Evolutionary conservation across 2,329 filamentous ascomycete genomes (phyloP), one percentile per base, ranked within the genome.

Genomic region (Xylaria arbuscula): DNA sequence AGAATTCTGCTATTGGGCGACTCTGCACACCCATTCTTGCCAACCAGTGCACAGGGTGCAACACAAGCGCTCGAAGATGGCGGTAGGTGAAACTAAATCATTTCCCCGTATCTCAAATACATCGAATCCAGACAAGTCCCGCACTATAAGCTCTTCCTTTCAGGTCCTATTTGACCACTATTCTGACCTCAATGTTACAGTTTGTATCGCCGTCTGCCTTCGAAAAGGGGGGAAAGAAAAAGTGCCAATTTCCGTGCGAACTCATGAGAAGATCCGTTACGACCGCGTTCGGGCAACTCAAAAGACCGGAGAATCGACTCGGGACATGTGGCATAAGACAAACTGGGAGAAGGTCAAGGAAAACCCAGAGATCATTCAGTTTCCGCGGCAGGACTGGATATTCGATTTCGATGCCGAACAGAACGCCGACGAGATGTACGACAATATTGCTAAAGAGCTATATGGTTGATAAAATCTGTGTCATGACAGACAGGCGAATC

Each of bases 271-370:
- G 48, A 82, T 86, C 24, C 76, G 83, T 71, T 86, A 84, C 66
- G 83, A 85, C 1, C 82, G 85, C 13, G 84, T 86, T 22, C 77
- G 78, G 15, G 75, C 76, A 1, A 82, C 84, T 8, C 84, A 86
- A 76, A 85, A 86, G 76, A 86, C 83, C 0, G 85, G 84, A 3
- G 83, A 85, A 71, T 80, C 79, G 6, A 85, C 84, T 0, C 80
- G 84, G 34, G 84, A 86, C 69, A 81, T 81, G 78, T 87, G 85
- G 85, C 86, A 88, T 72, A 86, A 85, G 75, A 84, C 84, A 4
- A 84, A 86, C 71, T 87, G 83, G 84, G 78, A 75, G 24, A 82
- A 82, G 67, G 83, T 85, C 38, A 82, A 81, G 64, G 76, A 83
- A 68, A 81, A 86, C 55, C 84, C 84, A 0, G 77, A 81, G 66